Base-by-base conservation (phyloP, 805 yeast genomes). In the Yamadazyma kitorensis region DNA sequence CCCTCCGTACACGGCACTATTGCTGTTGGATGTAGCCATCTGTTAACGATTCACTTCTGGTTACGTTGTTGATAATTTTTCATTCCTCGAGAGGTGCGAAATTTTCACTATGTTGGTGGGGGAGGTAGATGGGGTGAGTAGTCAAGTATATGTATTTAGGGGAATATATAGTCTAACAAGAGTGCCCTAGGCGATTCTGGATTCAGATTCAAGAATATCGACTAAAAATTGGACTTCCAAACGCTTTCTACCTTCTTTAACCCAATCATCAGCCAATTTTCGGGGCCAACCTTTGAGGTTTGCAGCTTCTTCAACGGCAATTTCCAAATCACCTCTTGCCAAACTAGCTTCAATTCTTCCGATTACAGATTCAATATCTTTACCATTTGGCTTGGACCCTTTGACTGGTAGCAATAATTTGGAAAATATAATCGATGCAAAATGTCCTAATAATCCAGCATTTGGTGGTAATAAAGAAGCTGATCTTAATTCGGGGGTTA, bases 381-480 rank as follows among this genome's bases (percentile, higher is more conserved):
- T 78, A 27, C 95, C 95, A 27, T 59, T 53, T 11, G 94, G 88
- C 49, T 62, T 64, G 38, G 77, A 64, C 28, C 98, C 98, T 41
- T 75, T 68, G 56, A 88, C 93, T 18, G 83, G 71, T 50, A 86
- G 72, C 51, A 91, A 72, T 41, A 89, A 71, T 48, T 74, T 76
- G 22, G 95, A 82, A 55, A 89, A 84, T 6, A 87, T 36, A 45
- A 73, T 70, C 12, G 98, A 89, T 5, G 94, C 74, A 27, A 88
- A 58, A 60, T 93, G 96, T 19, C 96, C 98, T 49, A 91, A 75
- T 35, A 93, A 74, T 53, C 98, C 98, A 17, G 98, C 95, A 53
- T 91, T 86, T 48, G 94, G 95, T 36, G 98, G 97, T 42, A 89
- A 75, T 48, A 93, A 66, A 4, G 96, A 80, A 6, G 94, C 89